Base-by-base conservation (phyloP, 2,329 filamentous ascomycete species). In the Niveomyces coronatus region DNA sequence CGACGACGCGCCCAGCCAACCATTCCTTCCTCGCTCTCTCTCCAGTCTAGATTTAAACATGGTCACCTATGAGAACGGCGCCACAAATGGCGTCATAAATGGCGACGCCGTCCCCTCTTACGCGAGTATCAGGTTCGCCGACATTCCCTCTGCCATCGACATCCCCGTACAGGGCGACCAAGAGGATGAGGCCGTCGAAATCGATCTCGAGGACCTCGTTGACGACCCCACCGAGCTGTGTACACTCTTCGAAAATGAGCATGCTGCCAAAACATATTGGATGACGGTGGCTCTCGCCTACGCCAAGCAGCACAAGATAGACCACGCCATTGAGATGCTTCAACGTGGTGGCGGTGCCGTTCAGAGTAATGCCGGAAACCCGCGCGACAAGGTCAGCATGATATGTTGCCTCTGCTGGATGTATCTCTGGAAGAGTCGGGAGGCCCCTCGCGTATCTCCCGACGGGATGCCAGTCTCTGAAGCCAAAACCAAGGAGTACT, bases 251-350 rank as follows among this genome's bases (percentile, higher is more conserved):
- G 89, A 98, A 64, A 94, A 91, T 54, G 93, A 98, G 60, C 79
- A 82, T 53, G 88, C 87, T 13, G 82, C 85, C 26, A 87, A 89
- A 52, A 85, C 81, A 37, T 93, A 93, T 50, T 98, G 93, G 93
- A 89, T 98, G 70, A 89, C 86, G n/a, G 91, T 96, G 48, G 85
- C 93, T 29, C 71, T 96, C 42, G 89, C 89, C 33, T 98, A 98
- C 55, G 89, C 91, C 28, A 98, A 96, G 65, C 86, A 94, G 64
- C 80, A 82, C 55, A 94, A 94, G 64, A 76, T 91, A 45, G 88
- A 95, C 55, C 84, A 91, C 63, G 76, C 77, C 41, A 81, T 82
- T 50, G 77, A 82, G 58, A 79, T 81, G 66, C 65, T 82, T 48
- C 76, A 79, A 35, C 82, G 85, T 52, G 86, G 85, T 34, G 69